A percentile compares a stretch with the other conserved stretches of the same genome.
Evolutionary conservation across 2,329 filamentous ascomycete genomes (phyloP).

Genomic region (Colletotrichum agaves): DNA sequence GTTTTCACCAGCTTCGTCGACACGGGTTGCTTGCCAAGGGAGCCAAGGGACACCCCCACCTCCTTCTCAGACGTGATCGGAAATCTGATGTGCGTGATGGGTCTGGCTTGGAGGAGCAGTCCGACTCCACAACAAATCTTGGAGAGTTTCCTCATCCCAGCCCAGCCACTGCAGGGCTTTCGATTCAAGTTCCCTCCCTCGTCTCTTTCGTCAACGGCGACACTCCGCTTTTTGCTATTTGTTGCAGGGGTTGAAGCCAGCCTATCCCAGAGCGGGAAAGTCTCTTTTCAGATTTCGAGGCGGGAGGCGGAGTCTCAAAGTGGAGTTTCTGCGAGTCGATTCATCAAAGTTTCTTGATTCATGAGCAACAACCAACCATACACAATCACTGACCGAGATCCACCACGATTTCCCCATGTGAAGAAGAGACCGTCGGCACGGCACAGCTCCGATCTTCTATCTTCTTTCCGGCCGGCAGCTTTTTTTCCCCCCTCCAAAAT

Average conservation of each 20-base stretch:
- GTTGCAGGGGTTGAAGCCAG: conserved; percentile 15
- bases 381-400: conserved; percentile 3
- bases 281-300: background rate
- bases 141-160: background rate
- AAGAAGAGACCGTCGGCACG: background rate
- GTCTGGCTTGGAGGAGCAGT: background rate
- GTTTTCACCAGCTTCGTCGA: background rate
- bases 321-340: conserved; percentile 24
- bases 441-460: background rate
- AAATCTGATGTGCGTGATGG: conserved; percentile 5
- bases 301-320: conserved; percentile 7
- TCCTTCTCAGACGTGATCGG: conserved; percentile 22
- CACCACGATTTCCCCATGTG: conserved; percentile 4
- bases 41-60: background rate
- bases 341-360: conserved; percentile 20
- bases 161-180: background rate
- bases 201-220: conserved; percentile 13
- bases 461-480: too few relatives aligned
- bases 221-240: conserved; percentile 12
- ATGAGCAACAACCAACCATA: conserved; percentile 2
- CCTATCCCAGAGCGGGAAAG: background rate
- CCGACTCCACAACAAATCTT: conserved; percentile 7
- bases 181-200: conserved; percentile 5
- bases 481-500: too few relatives aligned
- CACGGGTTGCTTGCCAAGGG: too few relatives aligned